Evolutionary conservation across 1,139 yeast genomes (phyloP), one percentile per base, ranked within the genome.

Genomic region (Pichia sorboxylosa): DNA sequence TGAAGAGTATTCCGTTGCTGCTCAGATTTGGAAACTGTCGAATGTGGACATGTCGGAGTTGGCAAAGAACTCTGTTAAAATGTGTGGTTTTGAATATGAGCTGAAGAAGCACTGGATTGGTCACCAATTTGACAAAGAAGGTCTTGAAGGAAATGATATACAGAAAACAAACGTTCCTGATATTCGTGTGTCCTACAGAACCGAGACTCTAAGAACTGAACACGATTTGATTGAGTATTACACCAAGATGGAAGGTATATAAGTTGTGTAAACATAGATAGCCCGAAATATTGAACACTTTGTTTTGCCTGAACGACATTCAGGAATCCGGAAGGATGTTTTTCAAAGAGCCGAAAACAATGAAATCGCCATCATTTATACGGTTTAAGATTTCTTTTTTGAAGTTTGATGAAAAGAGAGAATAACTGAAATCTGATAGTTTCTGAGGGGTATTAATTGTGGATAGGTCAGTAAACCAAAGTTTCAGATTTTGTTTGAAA

Each of bases 1-100:
- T 46, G 98, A 90, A 55, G 98, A 90, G 55, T 90, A 87, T 54
- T 82, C 95, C 2, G 96, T 90, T 22, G 98, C 98, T 4, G 96
- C 96, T 0, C 97, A 90, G 57, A 90, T 90, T 46, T 90, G 87
- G 64, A 85, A 90, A 52, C 64, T 90, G 27, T 82, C 94, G 0
- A 75, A 85, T 37, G 97, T 87, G 16, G 98, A 90, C 57, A 83
- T 92, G 93, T 90, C 97, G 55, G 99, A 90, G 54, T 54, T 79
- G 40, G 87, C 87, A 0, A 66, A 74, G 41, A 76, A 77, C 54
- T 85, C 97, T 1, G 97, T 87, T 4, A 57, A 69, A 33, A 96
- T 87, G 61, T 77, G 92, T 43, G 98, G 99, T 0, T 90, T 87
- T 72, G 98, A 90, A 56, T 69, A 75, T 37, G 64, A 64, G 24